A percentile compares a stretch with the other conserved stretches of the same genome.
Conservation (phyloP, 352 stramenopile species). For the Phytophthora litchii region DNA sequence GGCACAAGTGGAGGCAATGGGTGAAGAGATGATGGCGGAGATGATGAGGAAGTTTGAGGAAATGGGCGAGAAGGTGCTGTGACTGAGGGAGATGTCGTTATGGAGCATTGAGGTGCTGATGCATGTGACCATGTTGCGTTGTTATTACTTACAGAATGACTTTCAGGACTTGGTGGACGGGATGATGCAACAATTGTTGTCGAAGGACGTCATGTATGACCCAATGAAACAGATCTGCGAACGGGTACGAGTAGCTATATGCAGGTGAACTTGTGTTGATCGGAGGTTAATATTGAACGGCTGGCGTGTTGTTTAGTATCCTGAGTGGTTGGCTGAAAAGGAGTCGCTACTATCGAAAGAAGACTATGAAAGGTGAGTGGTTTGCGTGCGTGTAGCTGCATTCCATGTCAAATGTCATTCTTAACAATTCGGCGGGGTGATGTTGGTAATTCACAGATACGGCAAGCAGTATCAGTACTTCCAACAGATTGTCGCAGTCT, state of each 20-base stretch:
- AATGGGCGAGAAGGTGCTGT: conserved; percentile 91
- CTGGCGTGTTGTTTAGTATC: conserved; percentile 78
- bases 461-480: conserved; percentile 98
- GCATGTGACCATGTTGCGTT: neutral
- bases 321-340: conserved; percentile 96
- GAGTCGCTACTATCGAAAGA: conserved; percentile 86
- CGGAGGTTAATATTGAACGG: neutral
- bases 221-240: conserved; percentile 97
- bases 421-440: conserved; percentile 10
- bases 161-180: conserved; percentile 95
- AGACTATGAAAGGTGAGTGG: conserved; percentile 88
- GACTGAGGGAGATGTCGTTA: neutral
- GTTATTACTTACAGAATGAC: conserved; percentile 55
- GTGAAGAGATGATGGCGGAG: conserved; percentile 95
- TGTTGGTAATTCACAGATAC: conserved; percentile 60
- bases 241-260: conserved; percentile 47
- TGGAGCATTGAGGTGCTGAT: neutral
- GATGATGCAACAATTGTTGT: conserved; percentile 98
- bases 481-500: conserved; percentile 95
- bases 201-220: conserved; percentile 99
- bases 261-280: conserved; percentile 5
- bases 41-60: conserved; percentile 97
- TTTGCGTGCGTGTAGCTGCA: neutral
- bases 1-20: conserved; percentile 87
- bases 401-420: neutral